Evolutionary conservation across 2,329 filamentous ascomycete genomes (phyloP), one percentile per base, ranked within the genome.

Genomic region (Davidsoniella eucalypti): DNA sequence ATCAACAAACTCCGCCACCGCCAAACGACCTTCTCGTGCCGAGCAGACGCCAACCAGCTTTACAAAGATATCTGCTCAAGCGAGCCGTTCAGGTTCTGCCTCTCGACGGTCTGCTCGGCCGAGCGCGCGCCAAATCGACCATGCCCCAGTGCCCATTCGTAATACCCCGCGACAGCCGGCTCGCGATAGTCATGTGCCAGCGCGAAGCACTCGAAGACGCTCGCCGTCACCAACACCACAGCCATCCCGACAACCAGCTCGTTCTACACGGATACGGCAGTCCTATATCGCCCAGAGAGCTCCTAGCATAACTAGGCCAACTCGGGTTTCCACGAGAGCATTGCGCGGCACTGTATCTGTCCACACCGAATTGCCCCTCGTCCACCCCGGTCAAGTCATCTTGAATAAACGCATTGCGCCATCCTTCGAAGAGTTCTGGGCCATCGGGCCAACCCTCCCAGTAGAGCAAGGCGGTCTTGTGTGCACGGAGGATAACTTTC

Each of bases 391-490:
- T 21, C 73, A 80, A 56, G 68, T 75, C 46, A 69, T 71, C 46
- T 66, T 73, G 18, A 68, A 68, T 36, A 64, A 72, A 0, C 76
- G 70, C 56, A 66, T 78, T 47, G 73, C 71, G 9, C 61, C 69
- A 0, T 72, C 61, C 38, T 75, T 83, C 43, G 68, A 71, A 25
- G 76, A 82, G 53, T 82, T 73, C 58, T 71, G 79, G 58, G 59
- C 64, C 14, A 64, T 65, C 49, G 75, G 70, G 2, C 66, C 66
- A 14, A 59, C 64, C 3, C 67, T 79, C 46, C 69, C 75, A 4
- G 68, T 79, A 4, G 71, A 76, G 44, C 68, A 78, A 44, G 78
- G 77, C 29, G 78, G 78, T 4, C 64, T 75, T n/a, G 63, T 69
- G 23, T 60, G 66, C 2, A 63, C 68, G 2, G 76, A 82, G 50